Conservation (phyloP, 768 basidiomycete species). For the Auricularia heimuer region DNA sequence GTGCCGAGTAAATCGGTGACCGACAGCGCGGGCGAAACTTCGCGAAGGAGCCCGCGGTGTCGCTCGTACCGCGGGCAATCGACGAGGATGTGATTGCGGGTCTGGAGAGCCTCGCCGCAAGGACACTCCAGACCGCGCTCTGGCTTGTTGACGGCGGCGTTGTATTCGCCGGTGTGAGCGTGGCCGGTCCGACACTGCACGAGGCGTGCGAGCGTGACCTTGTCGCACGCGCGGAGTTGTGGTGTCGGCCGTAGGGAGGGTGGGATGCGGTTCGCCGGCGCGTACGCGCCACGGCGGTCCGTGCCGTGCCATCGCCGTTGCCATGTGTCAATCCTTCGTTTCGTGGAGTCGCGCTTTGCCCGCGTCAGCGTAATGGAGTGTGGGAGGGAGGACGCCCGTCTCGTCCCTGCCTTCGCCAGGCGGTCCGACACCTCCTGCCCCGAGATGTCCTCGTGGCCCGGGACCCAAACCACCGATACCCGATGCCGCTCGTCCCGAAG, state of each 20-base stretch:
- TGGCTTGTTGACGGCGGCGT: background rate
- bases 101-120: background rate
- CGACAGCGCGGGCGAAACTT: background rate
- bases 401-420: background rate
- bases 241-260: background rate
- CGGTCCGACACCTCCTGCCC: background rate
- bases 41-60: background rate
- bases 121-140: background rate
- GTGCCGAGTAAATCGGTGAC: background rate
- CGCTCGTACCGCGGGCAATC: background rate
- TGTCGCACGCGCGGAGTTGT: background rate
- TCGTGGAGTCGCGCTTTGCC: background rate
- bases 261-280: background rate
- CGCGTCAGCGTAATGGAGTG: background rate
- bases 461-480: background rate
- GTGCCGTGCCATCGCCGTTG: background rate
- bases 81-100: background rate
- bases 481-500: background rate
- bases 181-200: background rate
- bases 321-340: background rate
- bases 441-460: background rate
- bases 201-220: background rate
- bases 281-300: background rate
- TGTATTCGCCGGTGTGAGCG: background rate
- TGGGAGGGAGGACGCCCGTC: background rate